Evolutionary conservation across 257 asterid genomes (phyloP), one percentile per base, ranked within the genome.

Genomic region (Penstemon davidsonii): DNA sequence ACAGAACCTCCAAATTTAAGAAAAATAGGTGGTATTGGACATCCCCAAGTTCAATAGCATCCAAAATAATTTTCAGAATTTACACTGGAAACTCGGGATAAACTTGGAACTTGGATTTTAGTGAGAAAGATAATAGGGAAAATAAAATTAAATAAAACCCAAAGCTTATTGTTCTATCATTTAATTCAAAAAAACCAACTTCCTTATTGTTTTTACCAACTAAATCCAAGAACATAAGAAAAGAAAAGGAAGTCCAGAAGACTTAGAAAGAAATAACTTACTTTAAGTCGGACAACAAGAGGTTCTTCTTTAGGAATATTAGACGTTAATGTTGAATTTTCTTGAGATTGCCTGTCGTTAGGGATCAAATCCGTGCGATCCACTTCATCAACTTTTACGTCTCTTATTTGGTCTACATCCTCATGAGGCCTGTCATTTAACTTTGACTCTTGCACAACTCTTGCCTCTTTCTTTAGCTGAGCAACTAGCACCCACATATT

Each of bases 401-500:
- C 85, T 75, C 75, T 76, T 38, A 55, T 71, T 66, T 55, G 75
- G 42, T 80, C 82, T 44, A 40, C 56, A 70, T 73, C 75, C 52
- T 71, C 79, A 71, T 55, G 74, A 62, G 75, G 86, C 43, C 77
- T 55, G 15, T 67, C 78, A 71, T 55, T 77, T 62, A 72, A 67
- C 76, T 83, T 84, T 10, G 77, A 55, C 66, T 83, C 91, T 51
- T 76, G 83, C 11, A 60, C 18, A 49, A 68, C 78, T 15, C 82
- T 79, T 36, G 75, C 88, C 70, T 88, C 92, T 81, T 86, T 89
- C 82, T 87, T 94, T 68, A 95, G 83, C 85, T 86, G 98, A 68
- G 99, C 91, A 79, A 95, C 94, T 33, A 91, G 92, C 72, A 95
- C 96, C 99, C 99, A 95, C 99, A 95, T 95, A 68, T 95, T 95